Percentiles rank a stretch among this genome's conserved stretches.
Evolutionary conservation across 805 yeast species (phyloP).

Genomic region (Pichia pseudocactophila): DNA sequence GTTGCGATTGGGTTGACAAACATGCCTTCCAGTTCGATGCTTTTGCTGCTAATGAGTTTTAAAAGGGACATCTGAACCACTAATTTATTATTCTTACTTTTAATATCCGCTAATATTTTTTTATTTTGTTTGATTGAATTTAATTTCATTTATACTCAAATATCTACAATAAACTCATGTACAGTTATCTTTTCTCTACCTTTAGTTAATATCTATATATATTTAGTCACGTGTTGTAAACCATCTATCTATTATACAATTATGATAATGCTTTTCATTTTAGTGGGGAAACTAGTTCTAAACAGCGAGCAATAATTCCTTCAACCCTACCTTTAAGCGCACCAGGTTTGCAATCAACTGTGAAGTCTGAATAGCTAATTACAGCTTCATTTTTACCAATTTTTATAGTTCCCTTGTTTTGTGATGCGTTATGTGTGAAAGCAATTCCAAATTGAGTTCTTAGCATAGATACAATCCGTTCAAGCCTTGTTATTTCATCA

Average conservation of each 20-base stretch:
- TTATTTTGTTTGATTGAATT: too few species aligned
- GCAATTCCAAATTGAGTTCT: slow-evolving; percentile 85
- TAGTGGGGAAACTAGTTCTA: slow-evolving; percentile 77
- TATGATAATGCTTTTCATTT: slow-evolving; percentile 23
- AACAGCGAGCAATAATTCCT: slow-evolving; percentile 69
- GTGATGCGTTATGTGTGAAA: slow-evolving; percentile 34
- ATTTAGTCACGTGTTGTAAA: too few species aligned
- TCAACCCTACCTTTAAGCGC: slow-evolving; percentile 77
- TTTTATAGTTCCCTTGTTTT: slow-evolving; percentile 46
- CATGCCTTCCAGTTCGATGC: slow-evolving; percentile 33
- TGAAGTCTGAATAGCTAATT: slow-evolving; percentile 54
- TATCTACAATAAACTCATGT: too few species aligned
- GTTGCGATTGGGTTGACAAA: slow-evolving; percentile 52
- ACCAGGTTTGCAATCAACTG: slow-evolving; percentile 61
- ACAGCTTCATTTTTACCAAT: slow-evolving; percentile 72
- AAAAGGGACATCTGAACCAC: too few species aligned
- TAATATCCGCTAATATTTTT: too few species aligned
- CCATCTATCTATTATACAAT: not conserved
- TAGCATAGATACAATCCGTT: slow-evolving; percentile 53
- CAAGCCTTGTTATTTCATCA: slow-evolving; percentile 29
- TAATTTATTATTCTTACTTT: too few species aligned
- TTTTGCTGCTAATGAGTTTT: slow-evolving; percentile 10
- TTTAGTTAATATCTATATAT: too few species aligned
- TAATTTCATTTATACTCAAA: too few species aligned
- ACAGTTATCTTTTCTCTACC: too few species aligned